Percentiles rank a stretch among this genome's conserved stretches.
Conservation (phyloP, 1,284 basidiomycete genomes). For the Cutaneotrichosporon sp. region DNA sequence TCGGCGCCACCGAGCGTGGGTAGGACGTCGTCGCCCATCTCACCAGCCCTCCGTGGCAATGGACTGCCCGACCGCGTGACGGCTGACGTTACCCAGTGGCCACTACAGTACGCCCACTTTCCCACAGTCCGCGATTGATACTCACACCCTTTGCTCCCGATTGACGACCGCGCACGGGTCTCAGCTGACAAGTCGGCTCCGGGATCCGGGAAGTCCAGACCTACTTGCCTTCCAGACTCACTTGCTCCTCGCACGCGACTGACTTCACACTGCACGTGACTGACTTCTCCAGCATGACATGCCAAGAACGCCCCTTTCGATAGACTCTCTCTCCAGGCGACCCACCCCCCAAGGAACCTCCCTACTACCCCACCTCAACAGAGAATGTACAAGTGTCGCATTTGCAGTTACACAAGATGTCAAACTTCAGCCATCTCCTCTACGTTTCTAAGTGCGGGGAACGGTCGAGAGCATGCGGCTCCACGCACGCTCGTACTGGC, state of each 20-base stretch:
- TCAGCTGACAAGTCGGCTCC: not conserved
- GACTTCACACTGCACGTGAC: not conserved
- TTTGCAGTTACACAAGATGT: not conserved
- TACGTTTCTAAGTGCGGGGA: not conserved
- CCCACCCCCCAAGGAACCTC: too few relatives aligned
- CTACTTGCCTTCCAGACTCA: not conserved
- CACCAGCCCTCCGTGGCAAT: not conserved
- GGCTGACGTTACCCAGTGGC: not conserved
- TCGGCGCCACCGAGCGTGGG: not conserved
- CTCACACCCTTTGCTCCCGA: not conserved
- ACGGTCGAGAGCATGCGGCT: conserved; percentile 47
- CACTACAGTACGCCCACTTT: not conserved
- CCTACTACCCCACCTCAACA: too few relatives aligned
- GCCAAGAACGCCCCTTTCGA: too few relatives aligned
- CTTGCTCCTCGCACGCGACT: not conserved
- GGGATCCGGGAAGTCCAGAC: not conserved
- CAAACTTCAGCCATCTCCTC: not conserved
- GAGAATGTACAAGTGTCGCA: not conserved
- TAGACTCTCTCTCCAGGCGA: too few relatives aligned
- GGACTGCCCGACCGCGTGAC: not conserved
- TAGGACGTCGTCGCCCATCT: too few relatives aligned
- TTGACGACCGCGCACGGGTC: not conserved
- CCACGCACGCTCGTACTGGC: conserved; percentile 59
- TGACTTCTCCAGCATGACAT: too few relatives aligned
- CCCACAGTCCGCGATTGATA: not conserved